phyloP scores from a whole-genome alignment of 164 flowering plant genomes.

The Aristolochia contorta region DNA sequence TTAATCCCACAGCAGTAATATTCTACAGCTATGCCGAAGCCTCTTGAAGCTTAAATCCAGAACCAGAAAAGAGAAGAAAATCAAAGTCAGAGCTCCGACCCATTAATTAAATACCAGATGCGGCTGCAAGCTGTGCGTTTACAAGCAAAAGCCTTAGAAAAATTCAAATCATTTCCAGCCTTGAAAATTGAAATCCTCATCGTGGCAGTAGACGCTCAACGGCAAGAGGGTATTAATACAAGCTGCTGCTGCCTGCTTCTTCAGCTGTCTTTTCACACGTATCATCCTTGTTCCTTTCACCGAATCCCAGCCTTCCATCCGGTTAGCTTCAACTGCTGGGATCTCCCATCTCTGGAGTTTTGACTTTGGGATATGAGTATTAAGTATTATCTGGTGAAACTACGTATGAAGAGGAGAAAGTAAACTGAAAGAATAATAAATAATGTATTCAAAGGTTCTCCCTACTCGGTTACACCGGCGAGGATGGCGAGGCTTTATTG shows the following conservation, averaged over 20 bases:
- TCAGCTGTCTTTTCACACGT: not conserved
- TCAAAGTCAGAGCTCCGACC: constrained; percentile 12
- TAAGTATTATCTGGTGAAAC: not conserved
- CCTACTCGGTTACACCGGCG: not conserved
- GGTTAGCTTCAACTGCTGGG: not conserved
- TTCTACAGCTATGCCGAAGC: not conserved
- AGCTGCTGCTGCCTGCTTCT: not conserved
- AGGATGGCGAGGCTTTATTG: constrained; percentile 4
- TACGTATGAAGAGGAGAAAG: not conserved
- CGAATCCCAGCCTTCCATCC: not conserved
- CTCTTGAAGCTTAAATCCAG: not conserved
- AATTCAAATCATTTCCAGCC: not conserved
- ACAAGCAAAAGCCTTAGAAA: not conserved
- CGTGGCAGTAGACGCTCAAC: not conserved
- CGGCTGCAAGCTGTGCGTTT: constrained; percentile 10
- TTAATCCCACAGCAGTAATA: too few relatives aligned
- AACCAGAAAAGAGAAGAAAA: not conserved
- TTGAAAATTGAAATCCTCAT: not conserved
- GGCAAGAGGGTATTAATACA: not conserved
- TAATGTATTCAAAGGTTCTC: not conserved
- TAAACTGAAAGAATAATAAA: not conserved
- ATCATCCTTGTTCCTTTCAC: not conserved
- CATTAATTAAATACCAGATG: constrained; percentile 4
- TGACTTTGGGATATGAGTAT: constrained; percentile 5
- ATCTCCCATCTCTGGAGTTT: not conserved